Base-by-base conservation (phyloP, 78 protist species). In the Salpingoeca rosetta region DNA sequence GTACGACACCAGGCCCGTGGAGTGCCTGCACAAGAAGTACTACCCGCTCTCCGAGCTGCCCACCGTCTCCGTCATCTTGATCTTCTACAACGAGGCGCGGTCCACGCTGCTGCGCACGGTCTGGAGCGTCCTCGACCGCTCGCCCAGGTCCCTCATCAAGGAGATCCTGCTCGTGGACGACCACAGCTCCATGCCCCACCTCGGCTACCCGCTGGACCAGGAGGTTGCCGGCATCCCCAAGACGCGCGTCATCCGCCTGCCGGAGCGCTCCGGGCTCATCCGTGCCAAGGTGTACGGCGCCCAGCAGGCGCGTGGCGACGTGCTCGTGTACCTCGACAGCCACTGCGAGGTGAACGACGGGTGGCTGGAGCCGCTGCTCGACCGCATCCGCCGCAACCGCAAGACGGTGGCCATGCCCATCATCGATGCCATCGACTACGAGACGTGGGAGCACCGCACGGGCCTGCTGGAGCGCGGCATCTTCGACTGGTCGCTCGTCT, bases 301-400 rank as follows among this genome's bases (percentile, higher is more conserved):
- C 65, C 65, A 22, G 31, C 11, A 36, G 25, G 78, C 78, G 11
- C 41, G 10, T 22, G 37, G 36, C 40, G 78, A 74, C 41, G 40
- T 74, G 31, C 36, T 74, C 24, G 42, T 74, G 12, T 74, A n/a
- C 40, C 11, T 74, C 31, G 78, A 74, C 40, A 74, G 78, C 78
- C 78, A 74, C 78, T 74, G 78, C 78, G 78, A 74, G 40, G 78
- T 36, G 41, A 36, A 39, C 45, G 2, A n/a, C 72, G 51, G 45
- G 39, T 80, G 45, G 56, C 45, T 80, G 38, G 44, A 80, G 72
- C 42, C 83, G n/a, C 0, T 80, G 38, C 10, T 80, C 56, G 83
- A 11, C n/a, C 56, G 38, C n/a, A 80, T 80, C 56, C 0, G 0
- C 42, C 17, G 10, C 37, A n/a, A 80, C 31, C 76, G n/a, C 36